A percentile compares a stretch with the other conserved stretches of the same genome.
Conservation (phyloP, 78 protist genomes). For the Tieghemostelium lacteum region DNA sequence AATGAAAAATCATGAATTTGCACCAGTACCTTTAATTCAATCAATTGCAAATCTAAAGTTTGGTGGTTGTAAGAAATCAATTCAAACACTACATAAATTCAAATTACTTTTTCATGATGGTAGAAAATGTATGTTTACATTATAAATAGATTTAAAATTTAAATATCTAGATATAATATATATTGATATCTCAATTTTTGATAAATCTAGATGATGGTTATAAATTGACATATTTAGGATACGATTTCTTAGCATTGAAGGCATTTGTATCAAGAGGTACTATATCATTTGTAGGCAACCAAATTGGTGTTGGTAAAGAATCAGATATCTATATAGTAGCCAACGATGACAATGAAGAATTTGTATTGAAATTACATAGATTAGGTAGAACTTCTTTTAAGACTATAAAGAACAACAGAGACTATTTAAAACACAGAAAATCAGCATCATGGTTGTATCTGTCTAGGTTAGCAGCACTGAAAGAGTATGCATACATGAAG, state of each 20-base stretch:
- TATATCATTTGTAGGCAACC: slow-evolving; percentile 89
- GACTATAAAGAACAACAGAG: slow-evolving; percentile 94
- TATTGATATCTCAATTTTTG: background rate
- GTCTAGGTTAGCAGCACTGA: slow-evolving; percentile 96
- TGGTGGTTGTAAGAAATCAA: slow-evolving; percentile 82
- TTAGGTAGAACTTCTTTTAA: slow-evolving; percentile 98
- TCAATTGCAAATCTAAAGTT: slow-evolving; percentile 87
- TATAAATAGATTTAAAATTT: background rate
- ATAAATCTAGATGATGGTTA: slow-evolving; percentile 93
- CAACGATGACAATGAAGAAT: slow-evolving; percentile 75
- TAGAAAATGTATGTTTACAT: slow-evolving; percentile 59
- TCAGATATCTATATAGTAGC: slow-evolving; percentile 90
- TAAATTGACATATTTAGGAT: slow-evolving; percentile 95
- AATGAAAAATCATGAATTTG: slow-evolving; percentile 95
- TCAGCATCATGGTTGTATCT: slow-evolving; percentile 95
- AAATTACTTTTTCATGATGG: slow-evolving; percentile 92
- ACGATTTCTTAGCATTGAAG: slow-evolving; percentile 96
- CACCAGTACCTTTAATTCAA: slow-evolving; percentile 91
- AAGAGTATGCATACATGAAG: slow-evolving; percentile 98
- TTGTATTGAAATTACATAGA: slow-evolving; percentile 83
- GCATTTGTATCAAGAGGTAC: slow-evolving; percentile 89
- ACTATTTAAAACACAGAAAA: slow-evolving; percentile 90
- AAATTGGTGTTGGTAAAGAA: slow-evolving; percentile 99
- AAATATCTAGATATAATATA: too few species aligned
- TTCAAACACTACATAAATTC: slow-evolving; percentile 77